phyloP scores from a whole-genome alignment of 257 asterid genomes.

The Craterostigma plantagineum region DNA sequence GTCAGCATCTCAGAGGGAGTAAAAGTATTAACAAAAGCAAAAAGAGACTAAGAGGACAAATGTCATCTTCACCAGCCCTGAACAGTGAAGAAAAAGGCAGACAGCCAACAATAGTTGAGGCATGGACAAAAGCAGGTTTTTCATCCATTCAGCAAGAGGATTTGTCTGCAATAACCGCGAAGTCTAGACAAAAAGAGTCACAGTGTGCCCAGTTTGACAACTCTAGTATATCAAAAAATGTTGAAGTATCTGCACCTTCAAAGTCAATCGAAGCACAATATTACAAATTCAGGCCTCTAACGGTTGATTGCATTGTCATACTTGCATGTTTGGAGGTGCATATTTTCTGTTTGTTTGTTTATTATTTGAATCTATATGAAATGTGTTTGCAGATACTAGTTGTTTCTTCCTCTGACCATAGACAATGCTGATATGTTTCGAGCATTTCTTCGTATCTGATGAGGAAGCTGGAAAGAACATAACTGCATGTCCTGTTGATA shows the following conservation, averaged over 20 bases:
- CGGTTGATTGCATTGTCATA: conserved; percentile 38
- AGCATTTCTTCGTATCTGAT: too few species aligned
- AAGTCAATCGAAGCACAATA: conserved; percentile 47
- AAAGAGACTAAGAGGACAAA: conserved; percentile 24
- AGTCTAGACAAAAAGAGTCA: conserved; percentile 19
- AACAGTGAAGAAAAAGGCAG: conserved; percentile 27
- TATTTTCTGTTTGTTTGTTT: too few species aligned
- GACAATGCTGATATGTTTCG: too few species aligned
- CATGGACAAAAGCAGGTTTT: conserved; percentile 43
- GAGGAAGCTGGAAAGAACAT: too few species aligned
- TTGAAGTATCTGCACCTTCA: conserved; percentile 37
- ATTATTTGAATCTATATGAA: conserved; percentile 3
- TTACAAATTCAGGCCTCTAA: conserved; percentile 69
- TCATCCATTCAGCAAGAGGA: conserved; percentile 40
- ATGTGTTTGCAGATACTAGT: neutral
- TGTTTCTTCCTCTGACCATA: neutral
- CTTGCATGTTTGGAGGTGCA: conserved; percentile 40
- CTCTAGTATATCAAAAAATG: conserved; percentile 12
- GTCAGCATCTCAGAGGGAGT: conserved; percentile 27
- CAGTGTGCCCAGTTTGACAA: conserved; percentile 21
- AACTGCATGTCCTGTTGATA: too few species aligned
- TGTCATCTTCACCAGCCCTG: conserved; percentile 25
- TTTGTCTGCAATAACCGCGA: conserved; percentile 18
- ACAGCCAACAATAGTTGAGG: conserved; percentile 56
- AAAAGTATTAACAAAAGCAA: conserved; percentile 19